phyloP scores from a whole-genome alignment of 106 monocot species.

The Dioscorea zingiberensis region DNA sequence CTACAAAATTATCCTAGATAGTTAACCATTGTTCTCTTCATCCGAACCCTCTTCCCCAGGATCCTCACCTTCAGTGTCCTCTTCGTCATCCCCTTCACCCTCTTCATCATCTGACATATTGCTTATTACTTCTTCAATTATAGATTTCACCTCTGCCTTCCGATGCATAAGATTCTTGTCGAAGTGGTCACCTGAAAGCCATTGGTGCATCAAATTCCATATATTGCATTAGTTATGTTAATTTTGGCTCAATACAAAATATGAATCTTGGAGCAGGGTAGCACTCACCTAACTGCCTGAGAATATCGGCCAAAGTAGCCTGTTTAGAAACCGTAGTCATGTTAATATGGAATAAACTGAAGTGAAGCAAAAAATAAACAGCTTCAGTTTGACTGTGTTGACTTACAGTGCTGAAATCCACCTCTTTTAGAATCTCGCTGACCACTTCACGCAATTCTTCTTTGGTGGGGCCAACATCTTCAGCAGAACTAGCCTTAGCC shows the following conservation, averaged over 20 bases:
- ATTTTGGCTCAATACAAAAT: too few relatives aligned
- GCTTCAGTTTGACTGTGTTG: background rate
- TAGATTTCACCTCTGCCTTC: slow-evolving; percentile 73
- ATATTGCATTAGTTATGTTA: too few relatives aligned
- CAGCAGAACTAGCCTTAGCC: slow-evolving; percentile 14
- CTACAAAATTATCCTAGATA: too few relatives aligned
- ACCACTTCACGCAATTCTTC: slow-evolving; percentile 67
- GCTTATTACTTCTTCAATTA: slow-evolving; percentile 91
- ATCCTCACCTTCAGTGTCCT: slow-evolving; percentile 15
- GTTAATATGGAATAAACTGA: background rate
- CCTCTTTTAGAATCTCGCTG: slow-evolving; percentile 70
- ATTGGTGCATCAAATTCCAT: too few relatives aligned
- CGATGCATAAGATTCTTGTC: slow-evolving; percentile 61
- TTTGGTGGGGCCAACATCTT: slow-evolving; percentile 34
- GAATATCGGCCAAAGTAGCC: slow-evolving; percentile 93
- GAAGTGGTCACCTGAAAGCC: slow-evolving; percentile 59
- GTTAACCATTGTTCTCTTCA: slow-evolving; percentile 5
- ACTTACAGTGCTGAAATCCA: slow-evolving; percentile 79
- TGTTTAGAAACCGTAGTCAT: slow-evolving; percentile 11
- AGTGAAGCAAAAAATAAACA: background rate
- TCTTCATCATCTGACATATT: slow-evolving; percentile 58
- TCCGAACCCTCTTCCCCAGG: slow-evolving; percentile 6
- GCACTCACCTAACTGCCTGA: slow-evolving; percentile 75
- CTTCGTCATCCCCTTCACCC: slow-evolving; percentile 35
- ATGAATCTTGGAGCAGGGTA: too few relatives aligned